Percentiles rank a stretch among this genome's conserved stretches.
Conservation (phyloP, 768 basidiomycete genomes). For the Ramaria rubella region DNA sequence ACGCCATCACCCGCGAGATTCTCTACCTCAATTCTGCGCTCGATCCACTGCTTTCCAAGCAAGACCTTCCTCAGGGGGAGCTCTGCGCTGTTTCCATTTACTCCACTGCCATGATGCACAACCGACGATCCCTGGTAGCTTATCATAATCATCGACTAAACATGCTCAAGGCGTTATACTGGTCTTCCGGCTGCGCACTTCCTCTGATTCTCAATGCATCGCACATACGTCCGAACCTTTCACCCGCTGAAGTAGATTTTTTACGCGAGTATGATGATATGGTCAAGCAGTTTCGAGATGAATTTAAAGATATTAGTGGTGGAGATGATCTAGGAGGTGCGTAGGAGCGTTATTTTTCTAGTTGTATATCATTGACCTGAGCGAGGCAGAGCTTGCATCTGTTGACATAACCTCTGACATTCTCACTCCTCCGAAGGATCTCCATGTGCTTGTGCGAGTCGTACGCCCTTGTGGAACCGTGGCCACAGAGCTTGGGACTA, state of each 20-base stretch:
- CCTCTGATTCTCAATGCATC: constrained; percentile 69
- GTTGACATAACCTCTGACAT: constrained; percentile 79
- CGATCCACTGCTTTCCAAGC: constrained; percentile 28
- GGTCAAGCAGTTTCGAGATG: constrained; percentile 77
- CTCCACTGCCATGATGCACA: constrained; percentile 83
- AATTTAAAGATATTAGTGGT: constrained; percentile 53
- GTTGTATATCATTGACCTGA: background rate
- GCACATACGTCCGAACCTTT: constrained; percentile 65
- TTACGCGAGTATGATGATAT: constrained; percentile 73
- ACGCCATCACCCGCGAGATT: constrained; percentile 83
- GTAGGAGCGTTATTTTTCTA: background rate
- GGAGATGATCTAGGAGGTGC: constrained; percentile 9
- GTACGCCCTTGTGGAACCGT: constrained; percentile 87
- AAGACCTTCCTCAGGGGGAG: constrained; percentile 41
- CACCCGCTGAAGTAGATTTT: constrained; percentile 80
- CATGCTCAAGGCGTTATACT: constrained; percentile 81
- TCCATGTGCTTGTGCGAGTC: constrained; percentile 83
- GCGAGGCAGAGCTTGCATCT: constrained; percentile 38
- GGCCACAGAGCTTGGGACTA: constrained; percentile 83
- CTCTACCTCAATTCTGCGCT: constrained; percentile 68
- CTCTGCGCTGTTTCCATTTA: constrained; percentile 66
- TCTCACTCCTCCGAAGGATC: constrained; percentile 76
- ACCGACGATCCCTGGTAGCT: constrained; percentile 93
- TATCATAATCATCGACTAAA: constrained; percentile 87
- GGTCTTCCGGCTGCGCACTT: constrained; percentile 81